Base-by-base conservation (phyloP, 2,329 filamentous ascomycete species). In the Seiridium cupressi region DNA sequence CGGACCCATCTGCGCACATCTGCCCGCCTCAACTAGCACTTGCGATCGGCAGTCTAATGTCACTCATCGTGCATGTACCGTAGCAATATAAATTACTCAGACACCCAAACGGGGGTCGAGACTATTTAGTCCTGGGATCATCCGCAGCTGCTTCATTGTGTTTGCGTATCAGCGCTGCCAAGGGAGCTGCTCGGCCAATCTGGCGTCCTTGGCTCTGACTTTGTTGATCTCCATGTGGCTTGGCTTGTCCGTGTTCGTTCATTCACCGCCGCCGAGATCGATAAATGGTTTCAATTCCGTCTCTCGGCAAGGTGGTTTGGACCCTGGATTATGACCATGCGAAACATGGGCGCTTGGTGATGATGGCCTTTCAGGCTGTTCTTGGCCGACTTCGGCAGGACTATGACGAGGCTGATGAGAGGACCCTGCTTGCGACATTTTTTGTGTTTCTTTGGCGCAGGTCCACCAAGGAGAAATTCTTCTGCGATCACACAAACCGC, bases 311-410 rank as follows among this genome's bases (percentile, higher is more conserved):
- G 18, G 18, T 26, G 18, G 18, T 38, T 10, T n/a, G 49, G 49
- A 13, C 26, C 49, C 11, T 53, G 49, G 34, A 32, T 34, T 35
- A 13, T 13, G 35, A 18, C 49, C 38, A 13, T 38, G 18, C 49
- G 35, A n/a, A 35, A 36, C 10, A 36, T 53, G 35, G 49, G 11
- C 49, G 49, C 32, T 26, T 36, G 34, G 35, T 35, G 38, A 38
- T 38, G 38, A 34, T n/a, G 32, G 49, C 49, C 31, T 36, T 38
- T 53, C 34, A 13, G 35, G 31, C 34, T 35, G 26, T 44, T 55
- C 51, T 55, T 55, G 51, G 51, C 51, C 51, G 51, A 55, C 51
- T 55, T 55, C 51, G 51, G 51, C 51, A 31, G 51, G 13, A 38
- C 31, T 9, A 11, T 31, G 51, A 55, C 38, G 51, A 55, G 36